Evolutionary conservation across 169 alveolate genomes (phyloP).

Genomic region (Sarcocystis neurona): DNA sequence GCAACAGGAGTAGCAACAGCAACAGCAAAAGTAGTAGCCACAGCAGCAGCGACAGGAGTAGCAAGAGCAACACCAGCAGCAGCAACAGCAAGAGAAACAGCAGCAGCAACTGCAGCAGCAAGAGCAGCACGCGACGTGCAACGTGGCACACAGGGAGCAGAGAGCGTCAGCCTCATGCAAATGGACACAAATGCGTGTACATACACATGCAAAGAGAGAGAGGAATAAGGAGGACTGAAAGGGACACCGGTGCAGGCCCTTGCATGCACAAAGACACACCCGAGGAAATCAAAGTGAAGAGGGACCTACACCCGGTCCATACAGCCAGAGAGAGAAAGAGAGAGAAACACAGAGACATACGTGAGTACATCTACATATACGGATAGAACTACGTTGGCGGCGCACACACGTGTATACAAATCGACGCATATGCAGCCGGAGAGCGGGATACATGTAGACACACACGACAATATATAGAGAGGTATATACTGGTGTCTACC

Average conservation of each 20-base stretch:
- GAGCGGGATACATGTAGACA: too few relatives aligned
- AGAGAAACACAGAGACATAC: neutral
- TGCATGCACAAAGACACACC: neutral
- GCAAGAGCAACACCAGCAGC: constrained; percentile 15
- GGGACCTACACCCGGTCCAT: neutral
- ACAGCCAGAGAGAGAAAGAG: constrained; percentile 1
- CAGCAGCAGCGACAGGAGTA: too few relatives aligned
- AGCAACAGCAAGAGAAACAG: constrained; percentile 3
- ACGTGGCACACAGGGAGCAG: neutral
- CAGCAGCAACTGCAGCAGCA: constrained; percentile 2
- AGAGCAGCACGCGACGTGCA: neutral
- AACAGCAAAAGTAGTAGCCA: too few relatives aligned
- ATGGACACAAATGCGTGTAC: neutral
- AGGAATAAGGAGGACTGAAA: neutral
- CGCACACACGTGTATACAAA: too few relatives aligned
- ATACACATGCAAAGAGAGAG: neutral
- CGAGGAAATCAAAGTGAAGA: neutral
- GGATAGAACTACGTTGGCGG: neutral
- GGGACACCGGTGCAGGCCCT: neutral
- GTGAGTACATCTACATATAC: neutral
- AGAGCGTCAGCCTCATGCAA: neutral
- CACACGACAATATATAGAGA: too few relatives aligned
- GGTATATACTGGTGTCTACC: too few relatives aligned
- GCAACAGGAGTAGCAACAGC: too few relatives aligned
- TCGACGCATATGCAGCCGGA: too few relatives aligned